These are phyloP conservation scores for Silene coronaria DNA, from an alignment of 179 eudicot genomes.

Conservation along the genomic window DNA sequence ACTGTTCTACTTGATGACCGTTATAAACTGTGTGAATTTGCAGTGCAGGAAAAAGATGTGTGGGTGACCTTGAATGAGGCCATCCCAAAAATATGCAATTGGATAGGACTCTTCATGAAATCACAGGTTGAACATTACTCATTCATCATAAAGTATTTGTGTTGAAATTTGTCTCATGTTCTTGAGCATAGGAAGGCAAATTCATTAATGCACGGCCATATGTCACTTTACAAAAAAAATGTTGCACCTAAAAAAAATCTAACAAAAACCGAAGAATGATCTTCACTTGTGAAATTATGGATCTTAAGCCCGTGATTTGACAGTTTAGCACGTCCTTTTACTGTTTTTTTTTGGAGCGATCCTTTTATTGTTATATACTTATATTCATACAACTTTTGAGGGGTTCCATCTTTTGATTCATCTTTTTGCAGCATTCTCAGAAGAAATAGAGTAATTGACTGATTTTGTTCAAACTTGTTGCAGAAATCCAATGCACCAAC, in stretches of 20 bases:
- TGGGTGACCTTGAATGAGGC: conserved; percentile 56
- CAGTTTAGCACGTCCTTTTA: neutral
- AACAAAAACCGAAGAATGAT: neutral
- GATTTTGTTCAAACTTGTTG: conserved; percentile 21
- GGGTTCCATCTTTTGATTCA: neutral
- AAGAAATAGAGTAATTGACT: conserved; percentile 6
- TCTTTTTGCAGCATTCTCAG: neutral
- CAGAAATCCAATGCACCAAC: conserved; percentile 54
- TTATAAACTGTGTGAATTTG: conserved; percentile 25
- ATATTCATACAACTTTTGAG: neutral
- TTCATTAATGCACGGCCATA: neutral
- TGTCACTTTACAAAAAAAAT: neutral
- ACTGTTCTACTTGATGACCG: conserved; percentile 4
- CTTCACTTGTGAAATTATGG: neutral
- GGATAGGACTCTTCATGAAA: conserved; percentile 63
- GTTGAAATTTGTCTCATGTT: neutral
- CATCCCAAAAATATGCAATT: conserved; percentile 72
- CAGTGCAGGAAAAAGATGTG: conserved; percentile 74
- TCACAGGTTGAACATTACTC: conserved; percentile 53
- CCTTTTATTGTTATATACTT: neutral
- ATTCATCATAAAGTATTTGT: neutral
- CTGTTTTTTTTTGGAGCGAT: too few species aligned
- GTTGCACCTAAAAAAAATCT: neutral
- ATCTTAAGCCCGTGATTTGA: neutral
- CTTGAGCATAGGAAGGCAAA: neutral